Conservation (phyloP, 805 yeast genomes). For the Nakazawaea siamensis region DNA sequence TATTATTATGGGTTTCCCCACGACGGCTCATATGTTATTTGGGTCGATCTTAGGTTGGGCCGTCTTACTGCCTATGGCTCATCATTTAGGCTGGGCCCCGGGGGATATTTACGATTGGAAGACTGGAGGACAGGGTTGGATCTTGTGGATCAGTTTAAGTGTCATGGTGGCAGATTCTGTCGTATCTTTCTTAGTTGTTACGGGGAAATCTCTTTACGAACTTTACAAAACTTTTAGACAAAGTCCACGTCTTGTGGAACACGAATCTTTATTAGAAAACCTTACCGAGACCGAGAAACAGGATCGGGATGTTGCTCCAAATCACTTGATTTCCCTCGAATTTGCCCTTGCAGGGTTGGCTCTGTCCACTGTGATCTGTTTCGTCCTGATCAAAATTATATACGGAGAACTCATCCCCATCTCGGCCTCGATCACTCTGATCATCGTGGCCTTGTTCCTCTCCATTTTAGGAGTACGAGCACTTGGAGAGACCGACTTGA, state of each 20-base stretch:
- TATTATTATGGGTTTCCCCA: slow-evolving; percentile 91
- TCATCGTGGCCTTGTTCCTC: slow-evolving; percentile 66
- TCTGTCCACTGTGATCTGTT: slow-evolving; percentile 59
- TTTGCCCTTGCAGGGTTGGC: slow-evolving; percentile 54
- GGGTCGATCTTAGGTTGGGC: slow-evolving; percentile 94
- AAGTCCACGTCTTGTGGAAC: not conserved
- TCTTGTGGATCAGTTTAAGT: slow-evolving; percentile 85
- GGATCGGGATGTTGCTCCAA: slow-evolving; percentile 24
- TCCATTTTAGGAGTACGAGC: slow-evolving; percentile 90
- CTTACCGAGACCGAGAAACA: slow-evolving; percentile 5
- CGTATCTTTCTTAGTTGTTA: slow-evolving; percentile 65
- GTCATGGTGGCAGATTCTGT: slow-evolving; percentile 91
- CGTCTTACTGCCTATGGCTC: slow-evolving; percentile 74
- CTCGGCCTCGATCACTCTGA: slow-evolving; percentile 60
- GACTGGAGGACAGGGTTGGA: slow-evolving; percentile 95
- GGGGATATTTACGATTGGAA: slow-evolving; percentile 91
- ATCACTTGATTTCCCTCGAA: slow-evolving; percentile 40
- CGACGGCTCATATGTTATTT: slow-evolving; percentile 83
- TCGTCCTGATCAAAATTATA: slow-evolving; percentile 52
- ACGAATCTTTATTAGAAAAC: too few species aligned
- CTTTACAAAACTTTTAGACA: slow-evolving; percentile 2
- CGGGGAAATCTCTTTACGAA: slow-evolving; percentile 30
- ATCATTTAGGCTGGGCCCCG: slow-evolving; percentile 73
- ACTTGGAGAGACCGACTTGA: slow-evolving; percentile 91
- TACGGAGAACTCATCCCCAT: slow-evolving; percentile 70